Base-by-base conservation (phyloP, 75 land plant genomes). In the Pinus albicaulis region DNA sequence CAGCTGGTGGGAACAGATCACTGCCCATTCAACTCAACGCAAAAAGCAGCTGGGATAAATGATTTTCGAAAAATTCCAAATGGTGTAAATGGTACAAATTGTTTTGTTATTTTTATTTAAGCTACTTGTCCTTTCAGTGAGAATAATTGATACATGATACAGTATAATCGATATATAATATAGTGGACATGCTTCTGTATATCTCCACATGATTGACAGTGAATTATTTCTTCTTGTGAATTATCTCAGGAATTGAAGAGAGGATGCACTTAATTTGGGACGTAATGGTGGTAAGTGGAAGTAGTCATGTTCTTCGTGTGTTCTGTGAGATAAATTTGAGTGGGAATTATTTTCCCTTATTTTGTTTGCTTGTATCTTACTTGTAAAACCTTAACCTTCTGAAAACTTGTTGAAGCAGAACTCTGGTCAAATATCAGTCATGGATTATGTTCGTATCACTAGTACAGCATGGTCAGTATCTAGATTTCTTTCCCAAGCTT, bases 1-100 rank as follows among this genome's bases (percentile, higher is more conserved):
- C 89, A 96, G 98, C 82, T 96, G 77, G 98, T 96, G 13, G 99
- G 95, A 72, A 96, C 99, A 56, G 99, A 94, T 86, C 98, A 96
- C 60, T 96, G 98, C 59, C 72, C 89, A 25, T 96, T 94, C 79
- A 96, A 94, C 73, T 90, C 98, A 52, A 89, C 90, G 57, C 99
- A 96, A 72, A 96, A 96, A 78, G 82, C 90, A 66, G 74, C 88
- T 71, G 99, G 99, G 24, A 82, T 83, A 69, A 83, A 90, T 81
- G 98, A 96, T 84, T 96, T 96, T 76, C 84, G 95, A 2, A 90
- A 94, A 76, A 96, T 96, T 34, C 99, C 99, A 41, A 96, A 96
- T 90, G 99, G 99, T 68, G 98, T 96, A 69, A 92, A 96, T 86
- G 99, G 99, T 96, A 92, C 52, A 24, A 57, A 24, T 24, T 38